Evolutionary conservation across 495 filamentous ascomycete species (phyloP).

Genomic region (Staphylotrichum tortipilum): DNA sequence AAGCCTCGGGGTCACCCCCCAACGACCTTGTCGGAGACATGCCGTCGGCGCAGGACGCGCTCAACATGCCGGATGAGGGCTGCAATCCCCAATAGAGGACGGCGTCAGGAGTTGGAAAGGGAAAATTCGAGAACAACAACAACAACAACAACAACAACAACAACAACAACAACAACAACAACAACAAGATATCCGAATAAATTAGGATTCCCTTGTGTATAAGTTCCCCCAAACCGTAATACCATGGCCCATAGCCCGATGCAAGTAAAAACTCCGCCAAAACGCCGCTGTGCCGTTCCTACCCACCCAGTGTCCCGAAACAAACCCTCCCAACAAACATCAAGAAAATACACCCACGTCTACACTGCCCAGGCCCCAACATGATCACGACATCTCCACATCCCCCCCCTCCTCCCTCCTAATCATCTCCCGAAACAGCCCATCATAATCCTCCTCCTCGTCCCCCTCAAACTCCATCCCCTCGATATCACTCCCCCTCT

Average conservation of each 20-base stretch:
- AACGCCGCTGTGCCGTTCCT: neutral
- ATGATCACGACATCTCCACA: slow-evolving; percentile 25
- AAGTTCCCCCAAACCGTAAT: neutral
- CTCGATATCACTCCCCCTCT: too few relatives aligned
- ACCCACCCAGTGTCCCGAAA: neutral
- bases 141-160: too few relatives aligned
- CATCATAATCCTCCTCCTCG: slow-evolving; percentile 56
- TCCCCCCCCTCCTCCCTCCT: slow-evolving; percentile 10
- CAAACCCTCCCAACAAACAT: neutral
- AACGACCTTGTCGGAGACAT: slow-evolving; percentile 85
- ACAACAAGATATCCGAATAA: neutral
- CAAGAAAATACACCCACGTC: neutral
- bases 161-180: too few relatives aligned
- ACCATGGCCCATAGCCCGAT: neutral
- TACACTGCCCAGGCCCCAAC: neutral
- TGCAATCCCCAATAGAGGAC: slow-evolving; percentile 61
- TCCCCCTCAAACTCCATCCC: too few relatives aligned
- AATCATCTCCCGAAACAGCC: slow-evolving; percentile 45
- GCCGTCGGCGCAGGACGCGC: slow-evolving; percentile 63
- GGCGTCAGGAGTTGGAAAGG: too few relatives aligned
- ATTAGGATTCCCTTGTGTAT: slow-evolving; percentile 4
- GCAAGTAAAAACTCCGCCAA: neutral
- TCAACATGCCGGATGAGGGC: slow-evolving; percentile 59
- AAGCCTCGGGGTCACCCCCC: slow-evolving; percentile 84
- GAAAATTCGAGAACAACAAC: too few relatives aligned